Evolutionary conservation across 768 basidiomycete genomes (phyloP).

Genomic region (Suillus weaverae): DNA sequence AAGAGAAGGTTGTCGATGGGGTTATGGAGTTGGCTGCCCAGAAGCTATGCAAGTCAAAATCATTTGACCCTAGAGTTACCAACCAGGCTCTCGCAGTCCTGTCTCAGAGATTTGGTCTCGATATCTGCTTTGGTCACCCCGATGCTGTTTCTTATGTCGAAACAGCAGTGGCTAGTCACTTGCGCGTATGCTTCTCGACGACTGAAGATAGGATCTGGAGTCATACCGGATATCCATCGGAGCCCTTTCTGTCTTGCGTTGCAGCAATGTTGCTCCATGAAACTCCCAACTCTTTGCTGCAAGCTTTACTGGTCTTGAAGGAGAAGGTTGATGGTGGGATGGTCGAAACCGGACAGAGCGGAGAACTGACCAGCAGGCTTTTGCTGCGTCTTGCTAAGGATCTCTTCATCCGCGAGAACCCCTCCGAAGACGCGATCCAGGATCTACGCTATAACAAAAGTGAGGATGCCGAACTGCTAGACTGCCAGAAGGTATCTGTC

Average conservation of each 20-base stretch:
- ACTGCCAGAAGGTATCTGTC: slow-evolving; percentile 15
- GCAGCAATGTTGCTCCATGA: not conserved
- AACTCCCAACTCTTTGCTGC: not conserved
- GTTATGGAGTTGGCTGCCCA: not conserved
- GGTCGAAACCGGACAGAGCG: slow-evolving; percentile 5
- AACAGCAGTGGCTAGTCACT: slow-evolving; percentile 13
- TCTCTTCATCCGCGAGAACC: slow-evolving; percentile 4
- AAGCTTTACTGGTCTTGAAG: not conserved
- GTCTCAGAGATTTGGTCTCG: slow-evolving; percentile 12
- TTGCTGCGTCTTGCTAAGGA: slow-evolving; percentile 12
- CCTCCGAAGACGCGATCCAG: not conserved
- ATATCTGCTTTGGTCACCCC: slow-evolving; percentile 1
- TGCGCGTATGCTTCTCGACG: slow-evolving; percentile 12
- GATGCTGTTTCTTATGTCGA: slow-evolving; percentile 6
- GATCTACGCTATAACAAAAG: not conserved
- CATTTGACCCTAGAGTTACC: not conserved
- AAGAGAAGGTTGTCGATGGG: not conserved
- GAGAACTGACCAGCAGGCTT: slow-evolving; percentile 13
- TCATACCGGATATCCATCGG: slow-evolving; percentile 18
- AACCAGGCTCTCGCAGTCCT: slow-evolving; percentile 9
- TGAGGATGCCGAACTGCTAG: slow-evolving; percentile 3
- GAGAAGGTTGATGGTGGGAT: slow-evolving; percentile 9
- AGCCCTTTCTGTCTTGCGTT: slow-evolving; percentile 17
- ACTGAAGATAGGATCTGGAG: slow-evolving; percentile 12
- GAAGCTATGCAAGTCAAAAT: not conserved